Evolutionary conservation across 352 stramenopile species (phyloP), one percentile per base, ranked within the genome.

Genomic region (Phytopythium mirpurense): DNA sequence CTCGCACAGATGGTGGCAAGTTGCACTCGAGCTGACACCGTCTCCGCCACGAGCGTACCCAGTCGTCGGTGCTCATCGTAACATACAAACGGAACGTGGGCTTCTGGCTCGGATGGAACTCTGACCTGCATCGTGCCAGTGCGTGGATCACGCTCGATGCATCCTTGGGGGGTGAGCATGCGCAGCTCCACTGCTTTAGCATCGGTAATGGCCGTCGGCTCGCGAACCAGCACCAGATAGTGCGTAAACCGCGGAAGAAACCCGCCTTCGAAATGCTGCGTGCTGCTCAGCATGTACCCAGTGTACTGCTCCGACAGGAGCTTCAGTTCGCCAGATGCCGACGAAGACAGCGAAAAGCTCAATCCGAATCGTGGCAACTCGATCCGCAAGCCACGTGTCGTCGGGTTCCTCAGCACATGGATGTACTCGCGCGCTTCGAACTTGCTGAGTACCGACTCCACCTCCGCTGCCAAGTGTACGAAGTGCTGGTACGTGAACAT

Each of bases 301-400:
- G 67, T 59, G 42, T 80, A 67, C 24, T 80, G 62, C 10, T 57
- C 32, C 1, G 72, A 83, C 10, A 50, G 46, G 0, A 83, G 46
- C 5, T 64, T 37, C 26, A 9, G 26, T 14, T 51, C 44, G 12
- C 41, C 36, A 5, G 34, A 8, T 1, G 18, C 3, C 15, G 27
- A 1, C 1, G 36, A 19, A 16, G 73, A 57, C 5, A 77, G 23
- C 3, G 26, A 21, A 60, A 88, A 81, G 1, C 37, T 69, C 29
- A 83, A 35, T 0, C 67, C 65, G 19, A 70, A 85, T 0, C 77
- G 59, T 2, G 74, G 74, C 1, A 85, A 37, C 19, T 73, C 60
- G 42, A 85, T 55, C n/a, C 73, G 68, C 5, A 83, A 19, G 9
- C 40, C 16, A 2, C 29, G 26, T 12, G 26, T 23, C 19, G 2